Evolutionary conservation across 2,329 filamentous ascomycete species (phyloP).

Genomic region (Beauveria bassiana): DNA sequence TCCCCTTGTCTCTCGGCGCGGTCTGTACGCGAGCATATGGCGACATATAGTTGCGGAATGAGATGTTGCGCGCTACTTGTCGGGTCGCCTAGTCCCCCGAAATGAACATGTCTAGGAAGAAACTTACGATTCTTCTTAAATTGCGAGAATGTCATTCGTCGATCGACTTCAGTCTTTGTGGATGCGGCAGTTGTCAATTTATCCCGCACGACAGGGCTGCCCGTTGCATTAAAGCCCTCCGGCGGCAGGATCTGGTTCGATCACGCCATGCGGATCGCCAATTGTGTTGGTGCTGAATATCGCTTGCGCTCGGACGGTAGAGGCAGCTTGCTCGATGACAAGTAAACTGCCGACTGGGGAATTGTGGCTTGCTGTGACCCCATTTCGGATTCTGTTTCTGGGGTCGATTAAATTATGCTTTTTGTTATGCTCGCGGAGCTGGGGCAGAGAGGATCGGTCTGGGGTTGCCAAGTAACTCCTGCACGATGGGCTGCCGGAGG

Average conservation of each 20-base stretch:
- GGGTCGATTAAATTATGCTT: neutral
- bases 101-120: neutral
- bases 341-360: neutral
- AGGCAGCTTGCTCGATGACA: neutral
- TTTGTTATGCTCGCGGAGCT: neutral
- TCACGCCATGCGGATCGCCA: conserved; percentile 7
- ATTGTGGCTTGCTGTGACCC: neutral
- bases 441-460: neutral
- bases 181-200: neutral
- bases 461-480: neutral
- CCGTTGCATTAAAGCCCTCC: neutral
- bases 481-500: neutral
- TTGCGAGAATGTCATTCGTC: neutral
- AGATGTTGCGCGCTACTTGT: neutral
- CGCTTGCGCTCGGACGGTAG: conserved; percentile 2
- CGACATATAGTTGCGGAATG: neutral
- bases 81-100: neutral
- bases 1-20: neutral
- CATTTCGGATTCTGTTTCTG: neutral
- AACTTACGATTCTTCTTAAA: neutral
- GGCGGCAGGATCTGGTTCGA: neutral
- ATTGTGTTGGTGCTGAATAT: neutral
- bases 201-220: neutral
- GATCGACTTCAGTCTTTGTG: neutral
- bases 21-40: neutral